Conservation (phyloP, 495 filamentous ascomycete species). For the Darksidea phi region DNA sequence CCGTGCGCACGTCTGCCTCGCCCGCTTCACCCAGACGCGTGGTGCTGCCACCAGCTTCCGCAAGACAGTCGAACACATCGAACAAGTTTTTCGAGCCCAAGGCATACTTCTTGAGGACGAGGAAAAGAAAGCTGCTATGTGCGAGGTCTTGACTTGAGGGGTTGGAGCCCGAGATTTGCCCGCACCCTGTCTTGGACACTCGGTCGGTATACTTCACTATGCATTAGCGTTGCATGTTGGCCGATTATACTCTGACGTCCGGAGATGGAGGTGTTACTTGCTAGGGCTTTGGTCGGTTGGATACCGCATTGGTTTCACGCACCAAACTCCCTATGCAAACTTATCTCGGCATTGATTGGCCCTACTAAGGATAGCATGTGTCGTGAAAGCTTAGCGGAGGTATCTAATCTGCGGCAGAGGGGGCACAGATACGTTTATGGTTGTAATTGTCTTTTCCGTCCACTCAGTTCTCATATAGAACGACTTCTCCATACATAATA, state of each 20-base stretch:
- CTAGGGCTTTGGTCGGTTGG: no score
- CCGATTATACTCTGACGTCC: neutral
- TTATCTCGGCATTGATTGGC: no score
- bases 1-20: slow-evolving; percentile 60
- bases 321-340: neutral
- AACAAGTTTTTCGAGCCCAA: slow-evolving; percentile 56
- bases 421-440: no score
- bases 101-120: slow-evolving; percentile 69
- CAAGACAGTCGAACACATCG: slow-evolving; percentile 73
- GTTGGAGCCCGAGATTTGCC: neutral
- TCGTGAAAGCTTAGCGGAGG: no score
- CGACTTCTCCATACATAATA: no score
- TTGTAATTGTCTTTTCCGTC: no score
- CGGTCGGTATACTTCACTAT: slow-evolving; percentile 4
- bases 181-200: neutral
- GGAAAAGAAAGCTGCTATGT: slow-evolving; percentile 65
- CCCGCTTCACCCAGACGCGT: slow-evolving; percentile 80
- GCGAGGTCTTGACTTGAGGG: slow-evolving; percentile 34
- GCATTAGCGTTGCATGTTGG: slow-evolving; percentile 10
- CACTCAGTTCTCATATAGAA: no score
- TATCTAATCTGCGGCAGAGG: no score
- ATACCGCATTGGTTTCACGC: neutral
- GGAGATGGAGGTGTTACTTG: neutral
- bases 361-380: no score
- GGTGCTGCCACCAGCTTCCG: slow-evolving; percentile 85